These are phyloP conservation scores for Aspergillus leporis DNA, from an alignment of 495 filamentous ascomycete species.

Conservation along the genomic window DNA sequence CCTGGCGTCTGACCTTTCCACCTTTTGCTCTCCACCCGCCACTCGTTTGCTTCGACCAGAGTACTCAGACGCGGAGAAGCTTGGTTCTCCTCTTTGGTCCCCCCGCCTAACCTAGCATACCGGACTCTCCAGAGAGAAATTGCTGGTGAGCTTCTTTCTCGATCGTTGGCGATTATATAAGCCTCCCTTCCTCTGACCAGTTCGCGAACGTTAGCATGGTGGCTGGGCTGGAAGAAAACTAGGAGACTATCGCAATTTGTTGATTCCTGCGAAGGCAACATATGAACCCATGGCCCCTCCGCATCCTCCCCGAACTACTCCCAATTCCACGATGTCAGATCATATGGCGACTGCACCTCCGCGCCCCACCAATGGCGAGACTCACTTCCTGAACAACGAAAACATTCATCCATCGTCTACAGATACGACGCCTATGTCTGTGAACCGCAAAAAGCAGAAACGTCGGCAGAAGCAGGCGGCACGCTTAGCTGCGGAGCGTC, in stretches of 20 bases:
- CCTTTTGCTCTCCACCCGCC: constrained; percentile 24
- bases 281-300: constrained; percentile 20
- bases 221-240: constrained; percentile 13
- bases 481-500: constrained; percentile 61
- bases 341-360: constrained; percentile 33
- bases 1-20: constrained; percentile 9
- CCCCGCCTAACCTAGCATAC: not conserved
- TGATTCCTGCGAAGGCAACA: not conserved
- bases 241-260: constrained; percentile 10
- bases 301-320: constrained; percentile 28
- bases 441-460: constrained; percentile 94
- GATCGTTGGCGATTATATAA: not conserved
- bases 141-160: constrained; percentile 16
- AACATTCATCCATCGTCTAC: constrained; percentile 26
- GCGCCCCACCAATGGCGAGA: constrained; percentile 36
- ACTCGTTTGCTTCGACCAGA: constrained; percentile 13
- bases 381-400: constrained; percentile 31
- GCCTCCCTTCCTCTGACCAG: constrained; percentile 13
- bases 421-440: constrained; percentile 42
- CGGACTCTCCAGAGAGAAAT: not conserved
- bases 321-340: constrained; percentile 35
- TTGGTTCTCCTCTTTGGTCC: not conserved
- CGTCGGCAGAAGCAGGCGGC: constrained; percentile 75
- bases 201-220: constrained; percentile 15
- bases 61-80: not conserved